Conservation (phyloP, 257 asterid species). For the Pogostemon cablin region DNA sequence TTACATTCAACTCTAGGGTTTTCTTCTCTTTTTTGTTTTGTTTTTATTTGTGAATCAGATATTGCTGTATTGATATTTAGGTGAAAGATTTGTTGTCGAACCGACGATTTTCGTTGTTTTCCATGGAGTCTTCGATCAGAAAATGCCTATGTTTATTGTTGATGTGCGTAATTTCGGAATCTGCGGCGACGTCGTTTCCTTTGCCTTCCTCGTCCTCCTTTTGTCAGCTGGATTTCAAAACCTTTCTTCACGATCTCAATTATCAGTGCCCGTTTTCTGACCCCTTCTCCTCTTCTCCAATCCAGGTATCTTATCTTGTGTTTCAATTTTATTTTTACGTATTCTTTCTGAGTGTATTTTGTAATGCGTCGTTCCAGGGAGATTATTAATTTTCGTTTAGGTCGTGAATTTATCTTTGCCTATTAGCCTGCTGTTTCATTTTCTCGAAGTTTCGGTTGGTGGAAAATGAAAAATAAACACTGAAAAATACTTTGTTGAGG, state of each 20-base stretch:
- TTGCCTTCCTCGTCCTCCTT: constrained; percentile 33
- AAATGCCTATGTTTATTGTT: constrained; percentile 32
- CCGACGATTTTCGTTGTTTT: constrained; percentile 13
- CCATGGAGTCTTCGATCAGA: constrained; percentile 40
- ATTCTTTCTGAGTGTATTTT: no score
- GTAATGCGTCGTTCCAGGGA: background rate
- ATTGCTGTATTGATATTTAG: background rate
- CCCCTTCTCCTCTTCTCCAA: constrained; percentile 40
- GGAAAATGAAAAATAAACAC: constrained; percentile 6
- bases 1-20: constrained; percentile 28
- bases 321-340: background rate
- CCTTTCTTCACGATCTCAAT: constrained; percentile 53
- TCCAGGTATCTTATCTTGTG: constrained; percentile 38
- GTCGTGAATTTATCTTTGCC: background rate
- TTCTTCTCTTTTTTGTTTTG: background rate
- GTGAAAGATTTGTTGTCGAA: constrained; percentile 5
- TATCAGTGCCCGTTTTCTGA: constrained; percentile 49
- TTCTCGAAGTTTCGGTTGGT: background rate
- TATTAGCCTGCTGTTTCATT: background rate
- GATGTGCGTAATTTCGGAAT: constrained; percentile 37
- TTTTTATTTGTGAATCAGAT: background rate
- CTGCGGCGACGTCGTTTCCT: constrained; percentile 39
- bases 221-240: constrained; percentile 38
- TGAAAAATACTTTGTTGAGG: background rate
- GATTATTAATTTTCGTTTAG: background rate